Conservation (phyloP, 176 grass and related monocot genomes). For the Carex scoparia region DNA sequence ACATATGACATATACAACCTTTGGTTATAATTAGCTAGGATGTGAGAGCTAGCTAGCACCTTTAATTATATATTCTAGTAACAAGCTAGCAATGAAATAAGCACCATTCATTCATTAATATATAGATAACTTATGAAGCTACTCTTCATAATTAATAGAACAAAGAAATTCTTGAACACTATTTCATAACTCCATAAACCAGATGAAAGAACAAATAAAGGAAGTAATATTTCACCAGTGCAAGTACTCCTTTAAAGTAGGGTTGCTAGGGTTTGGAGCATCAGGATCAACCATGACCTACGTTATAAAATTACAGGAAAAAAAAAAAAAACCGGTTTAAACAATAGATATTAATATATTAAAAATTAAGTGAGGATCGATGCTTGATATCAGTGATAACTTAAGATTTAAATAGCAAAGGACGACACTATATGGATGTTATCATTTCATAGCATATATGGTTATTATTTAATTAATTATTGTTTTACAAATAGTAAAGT, state of each 20-base stretch:
- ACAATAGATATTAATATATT: neutral
- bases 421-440: neutral
- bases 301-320: neutral
- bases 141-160: neutral
- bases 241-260: conserved; percentile 53
- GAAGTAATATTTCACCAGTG: conserved; percentile 39
- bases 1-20: neutral
- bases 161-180: neutral
- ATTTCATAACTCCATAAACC: neutral
- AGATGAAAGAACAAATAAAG: neutral
- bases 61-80: no score
- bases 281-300: conserved; percentile 71
- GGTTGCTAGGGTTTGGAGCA: conserved; percentile 60
- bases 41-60: neutral
- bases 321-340: neutral
- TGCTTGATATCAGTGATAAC: neutral
- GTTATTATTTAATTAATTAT: neutral
- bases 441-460: neutral
- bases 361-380: neutral
- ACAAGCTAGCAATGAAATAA: neutral
- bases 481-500: neutral
- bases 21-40: neutral
- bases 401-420: neutral
- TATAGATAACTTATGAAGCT: neutral
- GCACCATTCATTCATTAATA: neutral